Base-by-base conservation (phyloP, 2,329 filamentous ascomycete genomes). In the Septoria petroselini region DNA sequence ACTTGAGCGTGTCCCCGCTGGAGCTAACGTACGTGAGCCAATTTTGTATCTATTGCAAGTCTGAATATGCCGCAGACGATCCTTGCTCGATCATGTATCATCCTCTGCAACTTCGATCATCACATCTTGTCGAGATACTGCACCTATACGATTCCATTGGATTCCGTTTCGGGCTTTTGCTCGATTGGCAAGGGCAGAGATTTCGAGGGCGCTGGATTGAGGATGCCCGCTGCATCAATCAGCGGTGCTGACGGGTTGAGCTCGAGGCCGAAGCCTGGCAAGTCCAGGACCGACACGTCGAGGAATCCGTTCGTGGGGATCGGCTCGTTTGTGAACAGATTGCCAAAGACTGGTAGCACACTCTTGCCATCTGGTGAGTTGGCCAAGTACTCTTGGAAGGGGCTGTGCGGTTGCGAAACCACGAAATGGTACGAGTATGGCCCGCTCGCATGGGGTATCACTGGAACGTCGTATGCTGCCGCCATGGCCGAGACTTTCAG, bases 391-490 rank as follows among this genome's bases (percentile, higher is more conserved):
- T 96, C 91, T 70, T 96, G 91, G 78, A 96, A 96, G 4, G 91
- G 91, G 11, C 86, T 88, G 73, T 95, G 95, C 56, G 88, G 82
- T 71, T 96, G 91, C 37, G 89, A 94, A 54, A 95, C 85, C 58
- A 95, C 91, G 66, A 94, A 96, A 72, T 96, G 91, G 72, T 96
- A 96, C 64, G 88, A 93, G 74, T 96, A 96, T 2, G 91, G 88
- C 1, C 91, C 91, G 54, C 86, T 93, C 37, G 91, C 91, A 67
- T 96, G 91, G n/a, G 91, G 91, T 11, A 96, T 88, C 12, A 96
- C 90, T 9, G 91, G 91, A 53, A 96, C 86, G 65, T 96, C 91
- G 70, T 96, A 96, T 17, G 91, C 91, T 3, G 90, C 82, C 3
- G 91, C 91, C 81, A 94, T 85, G 46, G 90, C 86, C 12, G 89